phyloP scores from a whole-genome alignment of 2,329 filamentous ascomycete genomes.

The Xenoacremonium recifei region DNA sequence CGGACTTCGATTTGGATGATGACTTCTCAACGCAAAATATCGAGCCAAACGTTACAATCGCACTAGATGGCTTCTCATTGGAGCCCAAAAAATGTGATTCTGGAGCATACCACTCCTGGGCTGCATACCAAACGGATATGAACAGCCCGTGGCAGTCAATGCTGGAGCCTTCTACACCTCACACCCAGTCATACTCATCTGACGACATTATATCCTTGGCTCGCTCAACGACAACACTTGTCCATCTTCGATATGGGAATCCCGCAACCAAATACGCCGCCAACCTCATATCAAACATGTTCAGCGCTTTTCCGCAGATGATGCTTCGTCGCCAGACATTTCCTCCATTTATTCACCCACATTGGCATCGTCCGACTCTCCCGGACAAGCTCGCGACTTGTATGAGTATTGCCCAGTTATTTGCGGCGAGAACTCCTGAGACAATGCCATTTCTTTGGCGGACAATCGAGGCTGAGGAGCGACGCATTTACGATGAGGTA shows the following conservation, averaged over 20 bases:
- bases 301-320: constrained; percentile 29
- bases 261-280: constrained; percentile 15
- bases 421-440: constrained; percentile 19
- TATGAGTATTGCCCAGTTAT: constrained; percentile 24
- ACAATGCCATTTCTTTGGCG: constrained; percentile 27
- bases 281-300: constrained; percentile 19
- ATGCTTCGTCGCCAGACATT: constrained; percentile 30
- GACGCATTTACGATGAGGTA: constrained; percentile 19
- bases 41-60: not conserved
- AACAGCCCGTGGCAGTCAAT: no score
- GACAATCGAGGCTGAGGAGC: constrained; percentile 22
- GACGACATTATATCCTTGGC: not conserved
- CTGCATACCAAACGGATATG: no score
- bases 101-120: no score
- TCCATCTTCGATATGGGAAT: constrained; percentile 9
- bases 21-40: not conserved
- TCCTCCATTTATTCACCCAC: constrained; percentile 30
- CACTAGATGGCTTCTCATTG: not conserved
- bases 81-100: not conserved
- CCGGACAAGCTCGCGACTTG: constrained; percentile 24
- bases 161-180: no score
- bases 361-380: constrained; percentile 19
- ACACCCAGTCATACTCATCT: no score
- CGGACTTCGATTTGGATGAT: no score
- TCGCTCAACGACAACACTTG: constrained; percentile 7